Evolutionary conservation across 129 eudicot species (phyloP), one percentile per base, ranked within the genome.

Genomic region (Gnaphalium uliginosum): DNA sequence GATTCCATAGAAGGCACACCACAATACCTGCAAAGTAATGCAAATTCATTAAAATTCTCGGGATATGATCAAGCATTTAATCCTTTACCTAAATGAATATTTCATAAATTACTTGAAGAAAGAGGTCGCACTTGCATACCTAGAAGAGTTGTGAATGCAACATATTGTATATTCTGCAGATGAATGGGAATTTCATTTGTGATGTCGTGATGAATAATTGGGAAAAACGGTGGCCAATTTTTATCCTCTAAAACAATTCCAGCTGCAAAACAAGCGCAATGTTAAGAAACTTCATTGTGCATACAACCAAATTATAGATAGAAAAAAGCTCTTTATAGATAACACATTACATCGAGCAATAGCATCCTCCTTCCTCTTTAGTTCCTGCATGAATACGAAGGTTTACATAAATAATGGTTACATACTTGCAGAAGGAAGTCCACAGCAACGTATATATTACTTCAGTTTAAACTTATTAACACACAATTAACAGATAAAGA

Each of bases 151-250:
- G 97, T 84, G 79, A 94, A 91, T 58, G 97, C 99, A 81, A 87
- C 96, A 81, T 94, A 94, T 58, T 91, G 99, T 82, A 94, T 53
- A 77, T 62, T 87, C 77, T 94, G 99, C 35, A 94, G 80, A 87
- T 94, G 99, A 65, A 94, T 48, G 69, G 99, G 99, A 59, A 94
- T 94, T 81, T 94, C 99, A 72, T 89, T 94, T 72, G 90, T 79
- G 65, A 94, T 94, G 77, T 94, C 99, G 74, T 94, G 94, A 78
- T 94, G 99, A 84, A 94, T 94, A 39, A 94, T 78, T 21, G 99
- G 99, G 32, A 94, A 84, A 73, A 90, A 86, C 43, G 97, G 92
- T 14, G 99, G 99, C 97, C 97, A 94, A 65, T 94, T 94, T 62
- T 87, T 90, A 66, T 91, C 97, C 72, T 94, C 99, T 58, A 94